A percentile compares a stretch with the other conserved stretches of the same genome.
phyloP scores from a whole-genome alignment of 805 yeast species.

The Kuraishia capsulata region DNA sequence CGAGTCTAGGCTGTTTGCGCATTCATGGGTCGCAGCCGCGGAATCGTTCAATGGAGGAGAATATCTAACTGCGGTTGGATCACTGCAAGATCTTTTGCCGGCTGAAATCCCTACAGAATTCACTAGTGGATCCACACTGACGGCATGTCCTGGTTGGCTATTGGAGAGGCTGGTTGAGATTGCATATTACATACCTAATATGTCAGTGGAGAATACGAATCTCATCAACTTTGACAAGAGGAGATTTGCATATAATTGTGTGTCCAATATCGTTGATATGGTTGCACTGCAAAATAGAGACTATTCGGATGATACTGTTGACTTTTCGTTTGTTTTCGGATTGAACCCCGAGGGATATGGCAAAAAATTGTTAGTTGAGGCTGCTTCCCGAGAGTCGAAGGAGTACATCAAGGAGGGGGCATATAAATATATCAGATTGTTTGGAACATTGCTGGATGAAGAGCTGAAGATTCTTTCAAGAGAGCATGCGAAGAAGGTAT shows the following conservation, averaged over 20 bases:
- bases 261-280: constrained; percentile 43
- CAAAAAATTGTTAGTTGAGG: constrained; percentile 27
- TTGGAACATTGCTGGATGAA: constrained; percentile 31
- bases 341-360: constrained; percentile 28
- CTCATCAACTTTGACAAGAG: constrained; percentile 82
- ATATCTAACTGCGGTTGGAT: constrained; percentile 2
- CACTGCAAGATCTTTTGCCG: constrained; percentile 1
- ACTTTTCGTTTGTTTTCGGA: constrained; percentile 45
- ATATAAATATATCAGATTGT: constrained; percentile 25
- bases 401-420: constrained; percentile 24
- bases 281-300: constrained; percentile 21
- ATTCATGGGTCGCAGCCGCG: constrained; percentile 61
- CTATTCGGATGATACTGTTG: constrained; percentile 14
- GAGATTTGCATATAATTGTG: constrained; percentile 55
- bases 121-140: constrained; percentile 20
- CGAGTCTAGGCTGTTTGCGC: constrained; percentile 61
- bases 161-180: constrained; percentile 71
- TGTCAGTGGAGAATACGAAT: constrained; percentile 52
- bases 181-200: constrained; percentile 70
- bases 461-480: constrained; percentile 45
- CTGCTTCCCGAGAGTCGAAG: constrained; percentile 33
- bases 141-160: constrained; percentile 92
- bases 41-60: constrained; percentile 12
- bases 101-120: background rate
- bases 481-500: constrained; percentile 26